A percentile compares a stretch with the other conserved stretches of the same genome.
Evolutionary conservation across 1,284 basidiomycete genomes (phyloP).

Genomic region (Tylopilus sp.): DNA sequence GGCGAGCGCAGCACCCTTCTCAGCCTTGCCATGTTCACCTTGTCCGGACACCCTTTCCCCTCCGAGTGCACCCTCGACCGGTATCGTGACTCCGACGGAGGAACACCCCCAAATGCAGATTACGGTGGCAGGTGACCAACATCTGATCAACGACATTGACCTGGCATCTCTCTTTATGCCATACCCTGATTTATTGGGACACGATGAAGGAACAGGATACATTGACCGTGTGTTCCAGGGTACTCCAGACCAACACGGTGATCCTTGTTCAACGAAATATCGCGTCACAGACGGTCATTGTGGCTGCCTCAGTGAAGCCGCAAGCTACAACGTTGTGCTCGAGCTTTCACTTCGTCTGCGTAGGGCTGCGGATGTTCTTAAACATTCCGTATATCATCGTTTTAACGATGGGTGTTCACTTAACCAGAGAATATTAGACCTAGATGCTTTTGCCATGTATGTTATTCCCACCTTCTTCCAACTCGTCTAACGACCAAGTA

Average conservation of each 20-base stretch:
- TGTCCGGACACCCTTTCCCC: constrained; percentile 34
- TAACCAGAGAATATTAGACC: constrained; percentile 52
- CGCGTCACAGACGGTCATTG: constrained; percentile 43
- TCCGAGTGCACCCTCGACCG: constrained; percentile 42
- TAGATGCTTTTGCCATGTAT: constrained; percentile 59
- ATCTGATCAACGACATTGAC: constrained; percentile 34
- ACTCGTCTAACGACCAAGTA: constrained; percentile 16
- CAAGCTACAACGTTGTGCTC: constrained; percentile 55
- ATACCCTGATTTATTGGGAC: constrained; percentile 35
- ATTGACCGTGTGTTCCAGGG: constrained; percentile 8
- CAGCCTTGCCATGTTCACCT: constrained; percentile 24
- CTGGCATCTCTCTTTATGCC: constrained; percentile 42
- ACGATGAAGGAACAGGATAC: constrained; percentile 15
- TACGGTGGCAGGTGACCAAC: constrained; percentile 33
- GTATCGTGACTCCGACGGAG: constrained; percentile 44
- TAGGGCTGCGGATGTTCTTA: constrained; percentile 55
- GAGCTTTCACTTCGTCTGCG: constrained; percentile 62
- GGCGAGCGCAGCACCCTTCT: constrained; percentile 8
- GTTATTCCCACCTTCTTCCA: constrained; percentile 22
- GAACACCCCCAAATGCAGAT: constrained; percentile 34
- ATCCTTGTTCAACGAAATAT: constrained; percentile 17
- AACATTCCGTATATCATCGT: constrained; percentile 50
- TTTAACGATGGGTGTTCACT: constrained; percentile 47
- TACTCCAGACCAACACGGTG: constrained; percentile 4
- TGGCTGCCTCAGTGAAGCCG: constrained; percentile 54